Conservation (phyloP, 257 asterid genomes). For the Eustoma russellianum region DNA sequence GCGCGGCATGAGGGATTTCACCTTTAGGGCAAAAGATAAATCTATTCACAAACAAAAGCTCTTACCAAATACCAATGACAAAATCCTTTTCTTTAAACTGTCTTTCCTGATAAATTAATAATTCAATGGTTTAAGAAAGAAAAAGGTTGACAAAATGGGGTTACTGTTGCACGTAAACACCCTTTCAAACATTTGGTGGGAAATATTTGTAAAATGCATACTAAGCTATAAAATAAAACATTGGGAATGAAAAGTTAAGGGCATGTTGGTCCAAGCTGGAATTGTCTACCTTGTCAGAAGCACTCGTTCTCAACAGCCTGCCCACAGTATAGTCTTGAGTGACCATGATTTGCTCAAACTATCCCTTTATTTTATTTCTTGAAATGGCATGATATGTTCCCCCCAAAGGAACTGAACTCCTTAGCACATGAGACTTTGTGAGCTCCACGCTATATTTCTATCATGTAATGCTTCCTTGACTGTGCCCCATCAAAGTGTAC, state of each 20-base stretch:
- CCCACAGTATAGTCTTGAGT: slow-evolving; percentile 7
- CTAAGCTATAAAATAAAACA: slow-evolving; percentile 3
- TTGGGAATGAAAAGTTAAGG: background rate
- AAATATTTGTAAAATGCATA: slow-evolving; percentile 1
- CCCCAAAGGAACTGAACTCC: slow-evolving; percentile 18
- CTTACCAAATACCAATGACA: too few species aligned
- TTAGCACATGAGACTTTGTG: slow-evolving; percentile 8
- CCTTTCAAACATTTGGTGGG: slow-evolving; percentile 1
- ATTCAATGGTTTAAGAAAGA: too few species aligned
- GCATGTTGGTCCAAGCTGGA: slow-evolving; percentile 10
- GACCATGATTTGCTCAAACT: slow-evolving; percentile 20
- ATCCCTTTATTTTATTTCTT: slow-evolving; percentile 21
- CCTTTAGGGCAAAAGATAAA: too few species aligned
- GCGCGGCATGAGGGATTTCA: too few species aligned
- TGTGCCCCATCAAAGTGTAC: slow-evolving; percentile 13
- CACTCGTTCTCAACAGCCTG: slow-evolving; percentile 18
- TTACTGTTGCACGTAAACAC: slow-evolving; percentile 3
- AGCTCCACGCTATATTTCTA: slow-evolving; percentile 9
- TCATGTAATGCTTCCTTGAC: slow-evolving; percentile 18
- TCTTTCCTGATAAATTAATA: too few species aligned
- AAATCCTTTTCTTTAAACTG: too few species aligned
- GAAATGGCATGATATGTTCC: slow-evolving; percentile 40
- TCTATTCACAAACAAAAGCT: too few species aligned
- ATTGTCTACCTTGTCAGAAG: slow-evolving; percentile 36
- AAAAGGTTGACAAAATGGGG: too few species aligned